Conservation (phyloP, 164 flowering plant species). For the Vitis cinerea region DNA sequence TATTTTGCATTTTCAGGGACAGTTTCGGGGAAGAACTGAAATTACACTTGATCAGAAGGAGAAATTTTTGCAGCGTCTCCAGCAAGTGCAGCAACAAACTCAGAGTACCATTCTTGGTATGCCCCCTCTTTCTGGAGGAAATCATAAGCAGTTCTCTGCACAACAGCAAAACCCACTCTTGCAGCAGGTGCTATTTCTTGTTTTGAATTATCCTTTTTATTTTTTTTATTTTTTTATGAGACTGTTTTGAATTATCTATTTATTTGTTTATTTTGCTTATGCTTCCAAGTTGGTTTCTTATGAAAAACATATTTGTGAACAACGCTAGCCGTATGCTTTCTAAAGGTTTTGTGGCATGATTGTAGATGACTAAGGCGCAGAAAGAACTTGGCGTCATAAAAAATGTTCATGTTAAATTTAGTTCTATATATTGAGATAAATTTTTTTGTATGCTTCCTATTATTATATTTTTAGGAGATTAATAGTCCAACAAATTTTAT, state of each 20-base stretch:
- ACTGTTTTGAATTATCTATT: no score
- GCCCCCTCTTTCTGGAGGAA: slow-evolving; percentile 64
- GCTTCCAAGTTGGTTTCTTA: no score
- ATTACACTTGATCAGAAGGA: slow-evolving; percentile 95
- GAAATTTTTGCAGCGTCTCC: slow-evolving; percentile 76
- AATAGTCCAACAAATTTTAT: background rate
- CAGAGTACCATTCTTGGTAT: slow-evolving; percentile 64
- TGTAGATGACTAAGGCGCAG: no score
- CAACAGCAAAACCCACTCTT: slow-evolving; percentile 77
- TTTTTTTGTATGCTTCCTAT: background rate
- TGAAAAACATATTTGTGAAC: no score
- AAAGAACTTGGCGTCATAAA: no score
- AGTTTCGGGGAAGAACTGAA: slow-evolving; percentile 88
- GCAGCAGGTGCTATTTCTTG: slow-evolving; percentile 63
- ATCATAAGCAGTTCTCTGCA: slow-evolving; percentile 63
- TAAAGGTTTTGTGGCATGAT: no score
- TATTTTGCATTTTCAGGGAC: slow-evolving; percentile 42
- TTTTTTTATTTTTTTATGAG: background rate
- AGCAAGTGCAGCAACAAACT: slow-evolving; percentile 84
- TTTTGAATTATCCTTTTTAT: background rate
- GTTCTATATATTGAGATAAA: no score
- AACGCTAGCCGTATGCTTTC: no score
- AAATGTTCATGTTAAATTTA: no score
- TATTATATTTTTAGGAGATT: background rate
- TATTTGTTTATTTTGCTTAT: no score